Percentiles rank a stretch among this genome's conserved stretches.
These are phyloP conservation scores for Thamnidium elegans DNA, from an alignment of 192 early-diverging fungal genomes.

Conservation along the genomic window DNA sequence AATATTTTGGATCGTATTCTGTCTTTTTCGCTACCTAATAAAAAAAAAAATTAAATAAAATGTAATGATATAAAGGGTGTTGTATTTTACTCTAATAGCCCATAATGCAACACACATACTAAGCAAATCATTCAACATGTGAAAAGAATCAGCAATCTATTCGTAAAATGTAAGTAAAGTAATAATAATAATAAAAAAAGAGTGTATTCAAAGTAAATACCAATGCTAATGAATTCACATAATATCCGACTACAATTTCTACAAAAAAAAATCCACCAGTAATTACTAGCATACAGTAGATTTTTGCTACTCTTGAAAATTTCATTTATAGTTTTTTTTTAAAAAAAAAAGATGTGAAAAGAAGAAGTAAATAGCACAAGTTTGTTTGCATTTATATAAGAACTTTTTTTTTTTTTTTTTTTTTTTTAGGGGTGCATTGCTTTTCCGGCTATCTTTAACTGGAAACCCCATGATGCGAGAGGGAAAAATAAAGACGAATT, in stretches of 20 bases:
- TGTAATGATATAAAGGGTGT: neutral
- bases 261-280: constrained; percentile 71
- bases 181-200: neutral
- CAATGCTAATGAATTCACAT: constrained; percentile 74
- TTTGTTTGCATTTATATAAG: no score
- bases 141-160: constrained; percentile 84
- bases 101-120: constrained; percentile 76
- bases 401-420: no score
- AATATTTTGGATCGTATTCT: constrained; percentile 59
- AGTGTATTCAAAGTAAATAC: neutral
- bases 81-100: constrained; percentile 57
- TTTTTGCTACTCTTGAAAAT: constrained; percentile 2
- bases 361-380: neutral
- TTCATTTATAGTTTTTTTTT: neutral
- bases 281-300: constrained; percentile 46
- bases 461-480: no score
- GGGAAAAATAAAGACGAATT: no score
- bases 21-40: constrained; percentile 59
- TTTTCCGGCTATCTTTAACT: no score
- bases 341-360: neutral
- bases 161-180: neutral
- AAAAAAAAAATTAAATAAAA: constrained; percentile 1
- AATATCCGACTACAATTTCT: constrained; percentile 79
- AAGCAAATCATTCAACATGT: constrained; percentile 86
- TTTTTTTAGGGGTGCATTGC: no score